Percentiles rank a stretch among this genome's conserved stretches.
phyloP scores from a whole-genome alignment of 495 filamentous ascomycete genomes.

The Penicillium daleae region DNA sequence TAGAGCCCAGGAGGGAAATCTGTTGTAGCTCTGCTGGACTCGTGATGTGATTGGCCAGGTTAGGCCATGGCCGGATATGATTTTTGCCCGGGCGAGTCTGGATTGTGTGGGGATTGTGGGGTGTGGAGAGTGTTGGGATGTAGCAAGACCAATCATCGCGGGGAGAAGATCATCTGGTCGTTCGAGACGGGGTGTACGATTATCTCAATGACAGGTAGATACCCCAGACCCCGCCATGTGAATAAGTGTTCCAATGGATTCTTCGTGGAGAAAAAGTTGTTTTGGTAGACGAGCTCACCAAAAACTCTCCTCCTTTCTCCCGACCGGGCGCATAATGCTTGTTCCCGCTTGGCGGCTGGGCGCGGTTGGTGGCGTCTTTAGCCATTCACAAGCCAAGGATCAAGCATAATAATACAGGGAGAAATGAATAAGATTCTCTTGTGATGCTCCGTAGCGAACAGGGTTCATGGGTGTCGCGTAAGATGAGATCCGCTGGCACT shows the following conservation, averaged over 20 bases:
- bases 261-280: neutral
- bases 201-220: neutral
- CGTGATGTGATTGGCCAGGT: neutral
- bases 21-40: neutral
- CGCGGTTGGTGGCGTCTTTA: constrained; percentile 9
- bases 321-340: constrained; percentile 14
- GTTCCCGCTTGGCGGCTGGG: constrained; percentile 18
- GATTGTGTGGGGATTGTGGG: constrained; percentile 19
- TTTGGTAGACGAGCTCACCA: neutral
- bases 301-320: neutral
- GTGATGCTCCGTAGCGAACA: neutral
- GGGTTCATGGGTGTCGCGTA: neutral
- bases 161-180: neutral
- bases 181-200: neutral
- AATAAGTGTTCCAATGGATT: neutral
- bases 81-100: neutral
- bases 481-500: neutral
- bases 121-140: neutral
- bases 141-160: neutral
- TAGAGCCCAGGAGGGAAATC: neutral
- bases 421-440: neutral
- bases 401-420: neutral
- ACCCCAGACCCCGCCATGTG: constrained; percentile 3
- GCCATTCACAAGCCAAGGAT: constrained; percentile 4
- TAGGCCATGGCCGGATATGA: neutral